Base-by-base conservation (phyloP, 345 rosid species). In the sweet orange (Citrus sinensis) region DNA sequence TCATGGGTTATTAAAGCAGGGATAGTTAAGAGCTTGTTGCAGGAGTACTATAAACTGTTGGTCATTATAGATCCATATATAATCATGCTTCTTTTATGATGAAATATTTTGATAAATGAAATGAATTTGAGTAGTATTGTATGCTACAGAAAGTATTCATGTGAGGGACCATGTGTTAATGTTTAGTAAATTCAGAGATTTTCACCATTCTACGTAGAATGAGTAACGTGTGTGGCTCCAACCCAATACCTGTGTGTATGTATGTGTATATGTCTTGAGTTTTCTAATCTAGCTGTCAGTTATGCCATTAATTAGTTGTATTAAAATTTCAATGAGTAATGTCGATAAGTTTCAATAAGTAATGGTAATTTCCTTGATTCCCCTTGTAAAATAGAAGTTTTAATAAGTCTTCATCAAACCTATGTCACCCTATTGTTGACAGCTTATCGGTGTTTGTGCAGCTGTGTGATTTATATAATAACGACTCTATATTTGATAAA, bases 401-500 rank as follows among this genome's bases (percentile, higher is more conserved):
- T 42, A 71, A 16, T 6, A 70, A 68, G 58, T 71, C 32, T 2
- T 35, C 11, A 25, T 17, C 51, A 30, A 3, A 39, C 62, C 32
- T 13, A 73, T 75, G 49, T 59, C 65, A 22, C 30, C 71, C 2
- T 54, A 7, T 64, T 24, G 71, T 68, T 75, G 72, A 74, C 39
- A 40, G 46, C 65, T 61, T 69, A 49, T 30, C 37, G 68, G 77
- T 78, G 66, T 76, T 78, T 61, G 40, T 85, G 88, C 92, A 91
- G 95, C 80, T 91, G 20, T 81, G 86, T 55, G 93, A 91, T 40
- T 76, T 89, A 78, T 91, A 91, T 80, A 85, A 88, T 77, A 77
- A 85, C 40, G 93, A 91, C 77, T 77, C 88, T 66, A 89, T 91
- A 82, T 91, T 91, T 78, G 95, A 91, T 79, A 91, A 89, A 80